Conservation (phyloP, 1,284 basidiomycete species). For the Sphaerobolus stellatus region DNA sequence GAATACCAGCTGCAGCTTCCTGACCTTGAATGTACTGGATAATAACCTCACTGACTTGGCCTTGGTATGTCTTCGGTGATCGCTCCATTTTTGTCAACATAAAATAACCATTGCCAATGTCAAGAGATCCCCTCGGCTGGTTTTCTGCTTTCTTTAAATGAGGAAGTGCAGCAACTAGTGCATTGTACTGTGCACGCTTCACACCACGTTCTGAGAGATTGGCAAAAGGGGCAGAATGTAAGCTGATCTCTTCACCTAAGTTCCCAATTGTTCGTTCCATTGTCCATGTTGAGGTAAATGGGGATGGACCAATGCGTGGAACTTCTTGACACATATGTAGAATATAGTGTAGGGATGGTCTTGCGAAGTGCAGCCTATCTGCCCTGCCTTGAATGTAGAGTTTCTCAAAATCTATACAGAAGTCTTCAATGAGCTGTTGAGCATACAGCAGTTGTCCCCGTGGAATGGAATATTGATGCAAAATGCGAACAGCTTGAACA, state of each 20-base stretch:
- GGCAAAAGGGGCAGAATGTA: not conserved
- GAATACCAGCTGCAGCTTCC: too few relatives aligned
- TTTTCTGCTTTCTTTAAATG: constrained; percentile 12
- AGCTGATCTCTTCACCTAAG: not conserved
- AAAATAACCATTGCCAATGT: constrained; percentile 25
- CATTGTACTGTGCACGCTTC: constrained; percentile 28
- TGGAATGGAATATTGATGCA: constrained; percentile 1
- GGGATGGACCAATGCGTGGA: constrained; percentile 25
- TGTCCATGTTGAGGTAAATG: constrained; percentile 29
- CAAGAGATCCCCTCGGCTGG: constrained; percentile 12
- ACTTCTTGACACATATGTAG: constrained; percentile 27
- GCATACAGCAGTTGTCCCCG: not conserved
- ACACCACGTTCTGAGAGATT: constrained; percentile 20
- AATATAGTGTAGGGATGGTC: constrained; percentile 25
- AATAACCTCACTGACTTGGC: not conserved
- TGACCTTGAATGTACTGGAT: not conserved
- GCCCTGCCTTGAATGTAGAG: constrained; percentile 21
- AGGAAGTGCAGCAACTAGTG: constrained; percentile 28
- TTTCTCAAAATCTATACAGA: constrained; percentile 10
- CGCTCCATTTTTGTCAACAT: constrained; percentile 23
- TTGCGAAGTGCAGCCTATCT: constrained; percentile 33
- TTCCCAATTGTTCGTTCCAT: constrained; percentile 16
- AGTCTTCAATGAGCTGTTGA: constrained; percentile 2
- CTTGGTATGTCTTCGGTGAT: not conserved
- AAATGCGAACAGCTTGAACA: constrained; percentile 1